Evolutionary conservation across 345 rosid genomes (phyloP).

Genomic region (Geranium rotundifolium): DNA sequence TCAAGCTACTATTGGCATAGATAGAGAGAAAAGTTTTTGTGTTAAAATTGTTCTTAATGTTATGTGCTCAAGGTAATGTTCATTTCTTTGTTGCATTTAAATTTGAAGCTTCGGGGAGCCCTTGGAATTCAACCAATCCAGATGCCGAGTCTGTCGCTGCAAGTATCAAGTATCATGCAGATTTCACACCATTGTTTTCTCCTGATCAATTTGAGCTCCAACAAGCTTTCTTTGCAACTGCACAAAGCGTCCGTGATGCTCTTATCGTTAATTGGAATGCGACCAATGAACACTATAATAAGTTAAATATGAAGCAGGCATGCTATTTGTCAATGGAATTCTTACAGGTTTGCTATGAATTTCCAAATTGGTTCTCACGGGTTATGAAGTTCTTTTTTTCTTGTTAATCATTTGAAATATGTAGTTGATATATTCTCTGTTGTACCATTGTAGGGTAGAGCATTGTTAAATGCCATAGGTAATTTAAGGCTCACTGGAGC

Average conservation of each 20-base stretch:
- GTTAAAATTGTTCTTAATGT: not conserved
- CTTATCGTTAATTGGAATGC: constrained; percentile 53
- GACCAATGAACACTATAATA: constrained; percentile 31
- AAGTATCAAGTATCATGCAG: constrained; percentile 43
- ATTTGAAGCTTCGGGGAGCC: not conserved
- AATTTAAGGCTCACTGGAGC: constrained; percentile 47
- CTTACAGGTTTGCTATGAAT: constrained; percentile 27
- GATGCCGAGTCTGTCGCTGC: constrained; percentile 33
- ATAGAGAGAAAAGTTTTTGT: not conserved
- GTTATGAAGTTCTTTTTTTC: not conserved
- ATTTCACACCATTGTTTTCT: constrained; percentile 44
- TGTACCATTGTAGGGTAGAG: constrained; percentile 29
- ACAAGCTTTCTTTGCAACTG: constrained; percentile 39
- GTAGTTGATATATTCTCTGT: not conserved
- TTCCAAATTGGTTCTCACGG: not conserved
- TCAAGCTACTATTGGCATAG: not conserved
- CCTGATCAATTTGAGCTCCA: constrained; percentile 39
- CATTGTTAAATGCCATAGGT: constrained; percentile 46
- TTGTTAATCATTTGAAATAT: constrained; percentile 1
- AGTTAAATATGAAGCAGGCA: constrained; percentile 42
- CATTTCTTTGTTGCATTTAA: not conserved
- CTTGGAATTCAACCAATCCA: constrained; percentile 17
- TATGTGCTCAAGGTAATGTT: not conserved
- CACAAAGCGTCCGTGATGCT: constrained; percentile 38
- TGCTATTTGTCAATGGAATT: constrained; percentile 55